Base-by-base conservation (phyloP, 106 monocot genomes). In the Triglochin maritima region DNA sequence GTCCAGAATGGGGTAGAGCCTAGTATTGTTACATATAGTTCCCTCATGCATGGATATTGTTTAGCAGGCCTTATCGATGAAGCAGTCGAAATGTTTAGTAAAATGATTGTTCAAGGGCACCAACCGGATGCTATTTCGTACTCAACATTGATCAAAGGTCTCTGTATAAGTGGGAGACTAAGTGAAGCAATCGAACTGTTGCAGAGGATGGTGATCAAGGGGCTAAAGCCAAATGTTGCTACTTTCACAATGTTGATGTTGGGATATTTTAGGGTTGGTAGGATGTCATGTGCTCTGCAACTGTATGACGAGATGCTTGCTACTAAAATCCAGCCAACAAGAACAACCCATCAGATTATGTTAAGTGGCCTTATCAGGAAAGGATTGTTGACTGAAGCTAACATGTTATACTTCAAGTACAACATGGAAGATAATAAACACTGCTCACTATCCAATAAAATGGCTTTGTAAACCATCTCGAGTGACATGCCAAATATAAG, bases 141-240 rank as follows among this genome's bases (percentile, higher is more conserved):
- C 62, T 77, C n/a, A n/a, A 77, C 66, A 6, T 12, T 84, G 14
- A 75, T 80, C 41, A 71, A 80, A 49, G 80, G 69, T 7, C 63
- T 72, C 5, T 81, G 84, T 47, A 74, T 62, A 65, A 42, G 57
- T 2, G 77, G 66, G n/a, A 16, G 11, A 0, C 14, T 72, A 16
- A 50, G 68, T 8, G 54, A 66, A 9, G 87, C 81, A 10, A 4
- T 71, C 6, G 50, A 75, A 12, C 43, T 76, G 9, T 76, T 81
- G 46, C 42, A 62, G 43, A 63, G 72, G 17, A 84, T 88, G 84
- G 15, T 49, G 12, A 44, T 29, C 2, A 43, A 64, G 16, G 75
- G 84, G 4, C 47, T 79, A 8, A 44, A 14, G 0, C 88, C 78
- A 0, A 62, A 79, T 64, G 62, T 60, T 58, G 49, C 66, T 47